These are phyloP conservation scores for Rhizoclosmatium sp. DNA, from an alignment of 192 early-diverging fungal genomes.

Conservation along the genomic window DNA sequence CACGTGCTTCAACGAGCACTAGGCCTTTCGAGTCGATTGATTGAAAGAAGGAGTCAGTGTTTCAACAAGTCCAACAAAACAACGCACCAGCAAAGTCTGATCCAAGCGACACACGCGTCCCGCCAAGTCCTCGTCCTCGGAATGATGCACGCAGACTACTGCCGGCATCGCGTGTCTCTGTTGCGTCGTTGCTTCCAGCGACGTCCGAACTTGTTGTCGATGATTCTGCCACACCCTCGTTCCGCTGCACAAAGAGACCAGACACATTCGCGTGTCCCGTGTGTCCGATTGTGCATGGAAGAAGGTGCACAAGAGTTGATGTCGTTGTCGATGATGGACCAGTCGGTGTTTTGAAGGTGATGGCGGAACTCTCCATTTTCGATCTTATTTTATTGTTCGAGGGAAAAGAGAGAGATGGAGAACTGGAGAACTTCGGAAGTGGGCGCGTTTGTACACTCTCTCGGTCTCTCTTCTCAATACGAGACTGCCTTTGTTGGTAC, in stretches of 20 bases:
- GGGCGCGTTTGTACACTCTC: conserved; percentile 17
- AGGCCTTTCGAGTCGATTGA: too few relatives aligned
- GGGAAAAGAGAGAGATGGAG: conserved; percentile 23
- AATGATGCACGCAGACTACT: conserved; percentile 23
- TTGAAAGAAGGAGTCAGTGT: too few relatives aligned
- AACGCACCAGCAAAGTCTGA: background rate
- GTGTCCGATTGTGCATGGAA: conserved; percentile 45
- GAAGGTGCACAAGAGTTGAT: conserved; percentile 31
- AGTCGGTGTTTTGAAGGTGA: background rate
- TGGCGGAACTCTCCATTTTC: background rate
- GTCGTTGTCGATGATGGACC: background rate
- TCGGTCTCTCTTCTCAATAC: conserved; percentile 25
- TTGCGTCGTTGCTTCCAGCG: background rate
- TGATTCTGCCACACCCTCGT: too few relatives aligned
- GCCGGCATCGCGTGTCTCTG: background rate
- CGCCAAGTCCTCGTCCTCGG: conserved; percentile 43
- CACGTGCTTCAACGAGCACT: conserved; percentile 9
- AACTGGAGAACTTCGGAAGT: conserved; percentile 30
- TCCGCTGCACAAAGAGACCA: conserved; percentile 35
- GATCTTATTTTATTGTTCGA: background rate
- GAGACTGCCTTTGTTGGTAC: conserved; percentile 27
- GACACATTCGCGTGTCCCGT: conserved; percentile 40
- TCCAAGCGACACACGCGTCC: conserved; percentile 7
- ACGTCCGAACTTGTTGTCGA: background rate
- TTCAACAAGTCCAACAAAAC: too few relatives aligned